phyloP scores from a whole-genome alignment of 208 protist species.

The Tritrichomonas musculus region DNA sequence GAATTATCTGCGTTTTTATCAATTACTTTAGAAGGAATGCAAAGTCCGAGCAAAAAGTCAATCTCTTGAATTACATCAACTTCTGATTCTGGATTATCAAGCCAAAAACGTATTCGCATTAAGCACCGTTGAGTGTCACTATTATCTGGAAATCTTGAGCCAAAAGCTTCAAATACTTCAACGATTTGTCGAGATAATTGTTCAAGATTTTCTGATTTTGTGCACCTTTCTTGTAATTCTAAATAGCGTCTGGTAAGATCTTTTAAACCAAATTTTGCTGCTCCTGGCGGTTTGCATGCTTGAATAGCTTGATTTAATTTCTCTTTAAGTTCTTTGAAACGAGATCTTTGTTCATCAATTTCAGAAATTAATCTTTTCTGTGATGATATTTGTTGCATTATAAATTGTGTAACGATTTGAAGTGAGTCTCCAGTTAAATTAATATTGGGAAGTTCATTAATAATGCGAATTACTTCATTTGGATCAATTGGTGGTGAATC shows the following conservation, averaged over 20 bases:
- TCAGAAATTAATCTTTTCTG: not conserved
- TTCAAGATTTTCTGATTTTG: not conserved
- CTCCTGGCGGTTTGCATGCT: not conserved
- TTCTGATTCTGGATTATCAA: not conserved
- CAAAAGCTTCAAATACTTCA: not conserved
- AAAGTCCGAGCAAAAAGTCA: not conserved
- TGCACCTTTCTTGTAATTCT: not conserved
- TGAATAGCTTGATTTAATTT: not conserved
- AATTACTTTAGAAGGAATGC: not conserved
- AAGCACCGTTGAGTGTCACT: not conserved
- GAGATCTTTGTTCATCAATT: not conserved
- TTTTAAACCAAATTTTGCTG: not conserved
- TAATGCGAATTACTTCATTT: not conserved
- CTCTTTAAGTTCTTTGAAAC: not conserved
- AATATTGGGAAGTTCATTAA: not conserved
- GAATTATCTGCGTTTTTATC: too few species aligned
- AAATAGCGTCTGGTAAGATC: not conserved
- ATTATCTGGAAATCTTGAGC: not conserved
- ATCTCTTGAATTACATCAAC: slow-evolving; percentile 27
- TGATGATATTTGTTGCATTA: not conserved
- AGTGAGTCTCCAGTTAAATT: not conserved
- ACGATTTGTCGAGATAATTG: not conserved
- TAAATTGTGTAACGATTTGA: not conserved
- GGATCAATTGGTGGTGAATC: not conserved
- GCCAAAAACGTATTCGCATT: not conserved